Evolutionary conservation across 2,329 filamentous ascomycete species (phyloP).

Genomic region (Metarhizium anisopliae): DNA sequence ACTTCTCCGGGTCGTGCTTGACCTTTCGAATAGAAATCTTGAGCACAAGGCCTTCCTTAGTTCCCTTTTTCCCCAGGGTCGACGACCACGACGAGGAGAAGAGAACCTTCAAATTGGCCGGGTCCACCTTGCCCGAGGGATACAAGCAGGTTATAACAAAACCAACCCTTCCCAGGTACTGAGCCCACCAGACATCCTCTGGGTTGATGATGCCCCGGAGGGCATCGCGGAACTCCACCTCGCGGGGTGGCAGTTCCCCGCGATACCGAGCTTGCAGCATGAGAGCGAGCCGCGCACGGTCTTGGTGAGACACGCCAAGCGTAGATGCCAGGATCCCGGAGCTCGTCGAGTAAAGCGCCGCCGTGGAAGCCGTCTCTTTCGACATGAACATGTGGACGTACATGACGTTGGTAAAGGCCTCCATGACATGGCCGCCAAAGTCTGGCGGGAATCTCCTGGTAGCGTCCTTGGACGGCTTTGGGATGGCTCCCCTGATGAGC

Average conservation of each 20-base stretch:
- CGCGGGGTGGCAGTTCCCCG: conserved; percentile 50
- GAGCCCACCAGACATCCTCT: conserved; percentile 55
- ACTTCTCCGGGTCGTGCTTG: conserved; percentile 26
- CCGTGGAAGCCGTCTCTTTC: conserved; percentile 45
- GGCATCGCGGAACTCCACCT: conserved; percentile 43
- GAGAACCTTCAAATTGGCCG: conserved; percentile 27
- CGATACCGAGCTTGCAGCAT: conserved; percentile 56
- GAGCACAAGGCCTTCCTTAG: conserved; percentile 32
- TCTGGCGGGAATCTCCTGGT: conserved; percentile 24
- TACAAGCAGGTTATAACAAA: conserved; percentile 49
- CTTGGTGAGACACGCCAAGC: conserved; percentile 52
- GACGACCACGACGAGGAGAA: conserved; percentile 32
- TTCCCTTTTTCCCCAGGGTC: conserved; percentile 28
- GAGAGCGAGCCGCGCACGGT: conserved; percentile 52
- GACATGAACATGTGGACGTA: conserved; percentile 41
- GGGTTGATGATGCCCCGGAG: conserved; percentile 44
- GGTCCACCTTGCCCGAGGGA: conserved; percentile 44
- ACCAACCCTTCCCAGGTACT: conserved; percentile 53
- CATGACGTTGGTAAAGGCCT: conserved; percentile 50
- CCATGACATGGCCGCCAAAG: conserved; percentile 37
- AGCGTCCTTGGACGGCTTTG: conserved; percentile 20
- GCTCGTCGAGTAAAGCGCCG: conserved; percentile 54
- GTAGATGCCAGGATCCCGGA: conserved; percentile 52
- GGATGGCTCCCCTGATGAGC: conserved; percentile 39
- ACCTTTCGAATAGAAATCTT: conserved; percentile 31